Evolutionary conservation across 805 yeast species (phyloP).

Genomic region (Candida saitoana): DNA sequence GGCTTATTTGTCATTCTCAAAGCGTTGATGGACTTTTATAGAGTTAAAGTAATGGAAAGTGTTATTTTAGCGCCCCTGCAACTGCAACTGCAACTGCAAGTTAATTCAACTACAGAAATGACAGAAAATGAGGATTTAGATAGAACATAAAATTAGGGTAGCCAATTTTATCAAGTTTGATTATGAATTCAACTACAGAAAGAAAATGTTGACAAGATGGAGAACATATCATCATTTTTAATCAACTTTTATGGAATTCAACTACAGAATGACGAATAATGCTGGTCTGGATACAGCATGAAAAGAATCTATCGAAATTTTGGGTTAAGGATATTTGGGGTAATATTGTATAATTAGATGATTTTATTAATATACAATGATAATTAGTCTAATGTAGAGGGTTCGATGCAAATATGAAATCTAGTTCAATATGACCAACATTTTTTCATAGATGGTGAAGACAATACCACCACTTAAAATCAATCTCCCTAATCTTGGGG

Average conservation of each 20-base stretch:
- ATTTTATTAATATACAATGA: constrained; percentile 1
- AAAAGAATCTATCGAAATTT: too few species aligned
- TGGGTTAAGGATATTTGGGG: background rate
- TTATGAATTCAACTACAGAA: too few species aligned
- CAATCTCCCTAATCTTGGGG: constrained; percentile 91
- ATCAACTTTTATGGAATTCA: too few species aligned
- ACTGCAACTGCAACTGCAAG: constrained; percentile 12
- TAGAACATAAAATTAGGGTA: too few species aligned
- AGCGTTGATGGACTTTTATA: constrained; percentile 65
- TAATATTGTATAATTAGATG: background rate
- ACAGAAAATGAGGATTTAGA: constrained; percentile 3
- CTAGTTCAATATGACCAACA: constrained; percentile 52
- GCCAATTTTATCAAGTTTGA: too few species aligned
- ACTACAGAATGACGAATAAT: too few species aligned
- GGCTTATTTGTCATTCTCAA: constrained; percentile 66
- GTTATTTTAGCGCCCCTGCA: constrained; percentile 49
- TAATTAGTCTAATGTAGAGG: background rate
- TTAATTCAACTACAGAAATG: constrained; percentile 6
- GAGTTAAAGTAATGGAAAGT: constrained; percentile 74
- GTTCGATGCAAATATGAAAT: background rate
- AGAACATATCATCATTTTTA: too few species aligned
- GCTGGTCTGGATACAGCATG: too few species aligned
- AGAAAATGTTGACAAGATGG: too few species aligned
- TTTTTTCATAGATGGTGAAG: constrained; percentile 91
- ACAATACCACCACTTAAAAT: constrained; percentile 95